A percentile compares a stretch with the other conserved stretches of the same genome.
Evolutionary conservation across 805 yeast species (phyloP).

Genomic region (Novakomyces olei): DNA sequence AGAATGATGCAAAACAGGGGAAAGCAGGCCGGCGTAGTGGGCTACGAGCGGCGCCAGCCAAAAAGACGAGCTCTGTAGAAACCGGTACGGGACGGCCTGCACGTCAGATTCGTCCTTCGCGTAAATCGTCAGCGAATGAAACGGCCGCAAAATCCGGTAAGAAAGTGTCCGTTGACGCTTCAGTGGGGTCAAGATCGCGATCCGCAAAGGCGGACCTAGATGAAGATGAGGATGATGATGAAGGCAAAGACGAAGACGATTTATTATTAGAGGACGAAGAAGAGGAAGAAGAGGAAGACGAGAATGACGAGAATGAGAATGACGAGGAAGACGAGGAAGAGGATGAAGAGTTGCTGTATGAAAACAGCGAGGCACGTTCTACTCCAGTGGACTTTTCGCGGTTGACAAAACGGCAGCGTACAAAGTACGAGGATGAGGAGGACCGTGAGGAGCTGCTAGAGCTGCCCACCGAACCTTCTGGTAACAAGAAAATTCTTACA

Average conservation of each 20-base stretch:
- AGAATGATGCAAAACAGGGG: no score
- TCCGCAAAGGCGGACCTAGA: no score
- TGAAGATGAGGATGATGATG: conserved; percentile 4
- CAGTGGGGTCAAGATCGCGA: no score
- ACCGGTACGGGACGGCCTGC: no score
- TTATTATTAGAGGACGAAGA: conserved; percentile 1
- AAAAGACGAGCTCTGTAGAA: no score
- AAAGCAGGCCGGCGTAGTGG: no score
- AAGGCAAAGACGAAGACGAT: conserved; percentile 5
- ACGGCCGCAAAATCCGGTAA: no score
- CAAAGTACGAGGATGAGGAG: conserved; percentile 11
- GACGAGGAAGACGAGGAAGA: conserved; percentile 11
- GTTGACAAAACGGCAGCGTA: conserved; percentile 18
- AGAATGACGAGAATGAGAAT: conserved; percentile 5
- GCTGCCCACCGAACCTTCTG: conserved; percentile 14
- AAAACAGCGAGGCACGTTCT: conserved; percentile 5
- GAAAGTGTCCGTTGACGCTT: no score
- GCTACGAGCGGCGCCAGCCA: no score
- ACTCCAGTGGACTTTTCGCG: conserved; percentile 8
- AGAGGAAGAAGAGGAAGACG: conserved; percentile 9
- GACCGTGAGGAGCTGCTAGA: conserved; percentile 14
- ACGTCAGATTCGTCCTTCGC: no score
- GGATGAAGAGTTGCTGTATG: conserved; percentile 10
- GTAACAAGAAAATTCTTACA: conserved; percentile 34
- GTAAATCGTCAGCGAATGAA: no score